phyloP scores from a whole-genome alignment of 306 rosid species.

The Rosa multiflora region DNA sequence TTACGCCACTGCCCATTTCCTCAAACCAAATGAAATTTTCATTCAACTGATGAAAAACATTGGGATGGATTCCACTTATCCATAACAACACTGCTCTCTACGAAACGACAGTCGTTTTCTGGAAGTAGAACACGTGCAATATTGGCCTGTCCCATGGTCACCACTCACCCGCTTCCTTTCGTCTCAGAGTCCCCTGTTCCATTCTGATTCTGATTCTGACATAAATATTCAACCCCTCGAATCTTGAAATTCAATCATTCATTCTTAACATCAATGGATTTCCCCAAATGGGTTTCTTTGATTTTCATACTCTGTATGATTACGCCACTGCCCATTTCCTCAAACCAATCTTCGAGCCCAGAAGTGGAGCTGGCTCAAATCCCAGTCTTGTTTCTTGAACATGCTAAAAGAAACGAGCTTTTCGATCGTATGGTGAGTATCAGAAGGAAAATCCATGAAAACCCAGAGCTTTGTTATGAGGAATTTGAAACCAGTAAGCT shows the following conservation, averaged over 20 bases:
- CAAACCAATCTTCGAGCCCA: slow-evolving; percentile 31
- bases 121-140: no score
- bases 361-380: slow-evolving; percentile 31
- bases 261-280: slow-evolving; percentile 12
- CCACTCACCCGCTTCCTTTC: no score
- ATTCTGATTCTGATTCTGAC: no score
- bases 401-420: slow-evolving; percentile 45
- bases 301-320: slow-evolving; percentile 17
- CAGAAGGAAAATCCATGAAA: slow-evolving; percentile 75
- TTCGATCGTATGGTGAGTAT: slow-evolving; percentile 64
- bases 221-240: neutral
- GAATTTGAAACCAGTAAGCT: slow-evolving; percentile 83
- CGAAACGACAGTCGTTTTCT: no score
- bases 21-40: slow-evolving; percentile 6
- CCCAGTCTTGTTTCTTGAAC: slow-evolving; percentile 42
- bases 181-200: no score
- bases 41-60: no score
- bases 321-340: slow-evolving; percentile 25
- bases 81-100: no score
- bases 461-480: slow-evolving; percentile 75
- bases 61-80: no score
- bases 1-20: slow-evolving; percentile 24
- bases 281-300: slow-evolving; percentile 13
- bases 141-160: no score
- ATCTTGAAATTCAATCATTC: neutral